Percentiles rank a stretch among this genome's conserved stretches.
Conservation (phyloP, 2,329 filamentous ascomycete species). For the Fusarium pilosicola region DNA sequence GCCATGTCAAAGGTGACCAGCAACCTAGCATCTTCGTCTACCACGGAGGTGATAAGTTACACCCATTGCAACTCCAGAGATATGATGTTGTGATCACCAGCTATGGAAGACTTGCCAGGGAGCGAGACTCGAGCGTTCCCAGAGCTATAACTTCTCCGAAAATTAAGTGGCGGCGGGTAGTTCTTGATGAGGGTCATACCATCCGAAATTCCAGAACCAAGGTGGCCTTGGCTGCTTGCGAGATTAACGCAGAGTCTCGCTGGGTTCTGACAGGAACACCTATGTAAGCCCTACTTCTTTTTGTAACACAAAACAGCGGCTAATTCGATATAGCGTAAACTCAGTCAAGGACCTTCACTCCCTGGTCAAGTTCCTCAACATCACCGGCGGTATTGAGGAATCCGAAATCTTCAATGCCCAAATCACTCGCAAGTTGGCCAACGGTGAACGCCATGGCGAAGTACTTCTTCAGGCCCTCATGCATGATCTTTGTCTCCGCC, state of each 20-base stretch:
- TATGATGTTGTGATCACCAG: conserved; percentile 86
- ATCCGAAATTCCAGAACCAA: conserved; percentile 83
- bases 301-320: not conserved
- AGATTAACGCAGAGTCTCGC: conserved; percentile 74
- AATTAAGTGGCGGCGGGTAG: conserved; percentile 78
- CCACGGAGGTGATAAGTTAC: conserved; percentile 71
- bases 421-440: conserved; percentile 70
- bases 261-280: conserved; percentile 87
- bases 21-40: conserved; percentile 76
- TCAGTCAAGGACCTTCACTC: conserved; percentile 84
- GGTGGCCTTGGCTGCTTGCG: conserved; percentile 73
- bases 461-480: conserved; percentile 79
- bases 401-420: conserved; percentile 75
- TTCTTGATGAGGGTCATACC: conserved; percentile 85
- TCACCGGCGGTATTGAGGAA: conserved; percentile 80
- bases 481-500: conserved; percentile 80
- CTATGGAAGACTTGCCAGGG: conserved; percentile 78
- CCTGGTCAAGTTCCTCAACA: conserved; percentile 78
- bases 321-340: conserved; percentile 68
- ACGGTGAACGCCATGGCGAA: conserved; percentile 66
- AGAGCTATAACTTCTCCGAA: conserved; percentile 51
- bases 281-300: conserved; percentile 62
- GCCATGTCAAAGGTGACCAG: conserved; percentile 73
- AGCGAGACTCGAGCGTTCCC: conserved; percentile 62
- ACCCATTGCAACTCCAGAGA: conserved; percentile 65